phyloP scores from a whole-genome alignment of 1,284 basidiomycete species.

The Pisolithus thermaeus region DNA sequence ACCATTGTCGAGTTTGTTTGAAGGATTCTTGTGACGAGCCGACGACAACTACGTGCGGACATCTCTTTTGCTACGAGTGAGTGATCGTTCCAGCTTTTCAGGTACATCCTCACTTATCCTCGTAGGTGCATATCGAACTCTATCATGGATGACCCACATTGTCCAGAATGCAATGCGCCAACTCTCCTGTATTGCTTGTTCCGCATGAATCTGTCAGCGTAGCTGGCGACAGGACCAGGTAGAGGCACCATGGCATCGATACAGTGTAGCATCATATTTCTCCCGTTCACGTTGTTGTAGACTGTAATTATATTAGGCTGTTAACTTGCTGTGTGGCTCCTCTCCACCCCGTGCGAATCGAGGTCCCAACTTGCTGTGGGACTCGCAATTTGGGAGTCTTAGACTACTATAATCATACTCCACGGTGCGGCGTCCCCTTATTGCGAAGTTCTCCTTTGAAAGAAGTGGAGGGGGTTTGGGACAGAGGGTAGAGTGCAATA shows the following conservation, averaged over 20 bases:
- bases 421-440: too few species aligned
- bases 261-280: background rate
- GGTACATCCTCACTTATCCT: slow-evolving; percentile 6
- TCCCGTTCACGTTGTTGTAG: background rate
- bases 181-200: slow-evolving; percentile 29
- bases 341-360: too few species aligned
- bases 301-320: too few species aligned
- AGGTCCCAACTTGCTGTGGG: too few species aligned
- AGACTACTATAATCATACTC: too few species aligned
- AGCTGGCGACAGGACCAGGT: background rate
- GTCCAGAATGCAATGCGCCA: slow-evolving; percentile 27
- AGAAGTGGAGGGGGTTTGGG: too few species aligned
- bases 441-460: too few species aligned
- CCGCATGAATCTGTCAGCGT: slow-evolving; percentile 28
- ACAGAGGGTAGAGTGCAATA: background rate
- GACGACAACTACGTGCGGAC: slow-evolving; percentile 31
- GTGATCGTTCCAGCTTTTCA: slow-evolving; percentile 3
- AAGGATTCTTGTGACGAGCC: slow-evolving; percentile 28
- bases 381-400: too few species aligned
- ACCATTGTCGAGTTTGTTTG: slow-evolving; percentile 29
- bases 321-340: too few species aligned
- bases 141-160: slow-evolving; percentile 25
- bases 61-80: slow-evolving; percentile 30
- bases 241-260: background rate
- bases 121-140: slow-evolving; percentile 26